Base-by-base conservation (phyloP, 805 yeast species). In the baker's yeast (Saccharomyces cerevisiae) region DNA sequence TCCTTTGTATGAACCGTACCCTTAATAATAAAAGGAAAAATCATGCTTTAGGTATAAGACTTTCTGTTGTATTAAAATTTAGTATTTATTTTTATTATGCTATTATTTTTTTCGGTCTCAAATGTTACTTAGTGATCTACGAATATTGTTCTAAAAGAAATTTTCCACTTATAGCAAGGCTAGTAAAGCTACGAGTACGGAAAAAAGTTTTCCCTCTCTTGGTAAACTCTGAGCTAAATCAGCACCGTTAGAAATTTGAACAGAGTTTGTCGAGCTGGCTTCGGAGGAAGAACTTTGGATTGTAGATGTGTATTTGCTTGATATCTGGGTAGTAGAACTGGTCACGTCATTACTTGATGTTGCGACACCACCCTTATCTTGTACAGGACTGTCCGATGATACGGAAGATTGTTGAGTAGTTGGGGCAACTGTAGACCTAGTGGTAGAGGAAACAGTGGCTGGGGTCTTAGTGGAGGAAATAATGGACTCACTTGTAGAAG, bases 391-490 rank as follows among this genome's bases (percentile, higher is more conserved):
- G 50, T 29, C 48, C 17, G 51, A 11, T 9, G 53, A 4, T 13
- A 51, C 5, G 17, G 52, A 41, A 17, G 43, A 36, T 9, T 36
- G 43, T 17, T 36, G 43, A 1, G 54, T 47, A 32, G 57, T 32
- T 21, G 58, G n/a, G 32, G 53, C 17, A 50, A 36, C 43, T 6
- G 43, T 36, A 10, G 24, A 36, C 22, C 63, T 51, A 21, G 64
- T 50, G 4, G 67, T 53, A 2, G 64, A 49, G 2, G 67, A 53
- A 6, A 57, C 41, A 3, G 55, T 36, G 26, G 61, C 47, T 5
- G 63, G 51, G 10, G 65, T 14, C 13, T 31, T 31, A 51, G 30
- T 49, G 46, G 59, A 51, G 22, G 60, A 52, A 41, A 48, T 50
- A 3, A 46, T 43, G 21, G 56, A 47, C 6, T 47, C 32, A 21